These are phyloP conservation scores for Litchi chinensis DNA, from an alignment of 345 rosid genomes.

Conservation along the genomic window DNA sequence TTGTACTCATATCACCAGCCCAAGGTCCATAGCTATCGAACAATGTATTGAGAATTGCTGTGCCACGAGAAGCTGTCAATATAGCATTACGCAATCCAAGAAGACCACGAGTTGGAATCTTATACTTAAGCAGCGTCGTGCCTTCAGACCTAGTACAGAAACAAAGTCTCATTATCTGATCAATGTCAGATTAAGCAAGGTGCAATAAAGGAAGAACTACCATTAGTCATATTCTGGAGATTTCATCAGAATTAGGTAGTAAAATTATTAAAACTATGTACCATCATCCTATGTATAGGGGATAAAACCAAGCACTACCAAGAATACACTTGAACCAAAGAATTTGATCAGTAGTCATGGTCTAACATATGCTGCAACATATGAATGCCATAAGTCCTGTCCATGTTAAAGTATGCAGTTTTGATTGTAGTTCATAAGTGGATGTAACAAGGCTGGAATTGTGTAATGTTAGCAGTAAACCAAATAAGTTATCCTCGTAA, in stretches of 20 bases:
- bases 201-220: slow-evolving; percentile 6
- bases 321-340: neutral
- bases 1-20: slow-evolving; percentile 87
- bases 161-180: slow-evolving; percentile 6
- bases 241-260: neutral
- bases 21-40: slow-evolving; percentile 90
- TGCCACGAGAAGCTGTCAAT: slow-evolving; percentile 96
- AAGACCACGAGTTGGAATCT: slow-evolving; percentile 97
- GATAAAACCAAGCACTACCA: neutral
- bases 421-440: neutral
- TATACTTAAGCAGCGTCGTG: slow-evolving; percentile 74
- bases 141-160: slow-evolving; percentile 70
- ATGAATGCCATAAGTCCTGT: neutral
- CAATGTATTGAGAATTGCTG: slow-evolving; percentile 88
- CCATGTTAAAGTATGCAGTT: neutral
- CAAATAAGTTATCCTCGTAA: neutral
- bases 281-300: neutral
- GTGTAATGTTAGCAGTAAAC: neutral
- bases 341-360: neutral
- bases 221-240: neutral
- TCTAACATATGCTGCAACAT: neutral
- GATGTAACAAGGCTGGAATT: slow-evolving; percentile 7
- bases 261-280: neutral
- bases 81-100: slow-evolving; percentile 96
- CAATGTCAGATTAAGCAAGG: neutral